phyloP scores from a whole-genome alignment of 2,329 filamentous ascomycete genomes.

The Alternaria panax region DNA sequence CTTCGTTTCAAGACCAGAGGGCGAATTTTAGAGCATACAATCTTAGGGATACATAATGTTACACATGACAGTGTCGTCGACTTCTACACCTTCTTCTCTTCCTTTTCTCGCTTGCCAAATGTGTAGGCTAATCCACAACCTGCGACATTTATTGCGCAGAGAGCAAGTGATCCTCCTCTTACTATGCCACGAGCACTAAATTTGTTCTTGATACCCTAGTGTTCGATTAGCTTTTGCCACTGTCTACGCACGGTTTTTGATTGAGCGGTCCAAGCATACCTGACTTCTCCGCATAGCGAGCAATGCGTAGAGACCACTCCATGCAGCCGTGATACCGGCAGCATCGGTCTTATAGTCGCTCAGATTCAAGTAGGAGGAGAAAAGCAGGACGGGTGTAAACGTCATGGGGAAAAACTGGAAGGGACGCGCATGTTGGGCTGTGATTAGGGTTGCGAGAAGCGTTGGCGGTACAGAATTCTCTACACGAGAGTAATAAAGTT shows the following conservation, averaged over 20 bases:
- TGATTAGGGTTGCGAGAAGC: conserved; percentile 70
- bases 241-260: background rate
- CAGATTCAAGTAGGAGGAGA: conserved; percentile 71
- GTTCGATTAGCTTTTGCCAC: background rate
- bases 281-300: conserved; percentile 66
- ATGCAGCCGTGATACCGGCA: conserved; percentile 69
- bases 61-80: background rate
- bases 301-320: conserved; percentile 71
- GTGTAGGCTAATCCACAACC: conserved; percentile 61
- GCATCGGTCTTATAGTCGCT: conserved; percentile 68
- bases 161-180: conserved; percentile 60
- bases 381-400: conserved; percentile 71
- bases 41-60: conserved; percentile 11
- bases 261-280: conserved; percentile 27
- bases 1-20: background rate
- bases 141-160: conserved; percentile 60
- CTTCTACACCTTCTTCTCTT: conserved; percentile 29
- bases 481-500: conserved; percentile 37
- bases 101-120: conserved; percentile 55
- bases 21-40: background rate
- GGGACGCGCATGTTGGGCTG: conserved; percentile 71
- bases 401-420: conserved; percentile 71
- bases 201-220: conserved; percentile 54
- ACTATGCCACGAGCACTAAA: conserved; percentile 60
- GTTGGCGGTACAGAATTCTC: conserved; percentile 71